Base-by-base conservation (phyloP, 2,329 filamentous ascomycete genomes). In the Fonsecaea monophora region DNA sequence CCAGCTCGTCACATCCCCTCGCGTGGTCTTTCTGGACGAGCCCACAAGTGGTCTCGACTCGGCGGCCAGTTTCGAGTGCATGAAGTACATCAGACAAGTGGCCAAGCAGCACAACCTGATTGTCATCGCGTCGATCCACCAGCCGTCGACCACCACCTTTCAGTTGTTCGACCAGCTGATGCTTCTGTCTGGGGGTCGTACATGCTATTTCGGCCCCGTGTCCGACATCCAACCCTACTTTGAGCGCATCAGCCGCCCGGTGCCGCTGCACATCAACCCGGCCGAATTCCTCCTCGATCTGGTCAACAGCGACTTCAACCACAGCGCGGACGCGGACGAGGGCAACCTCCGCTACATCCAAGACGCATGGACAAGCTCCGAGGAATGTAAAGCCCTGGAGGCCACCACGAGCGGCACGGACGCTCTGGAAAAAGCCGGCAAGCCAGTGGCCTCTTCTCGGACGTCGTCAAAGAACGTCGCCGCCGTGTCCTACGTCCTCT, bases 21-120 rank as follows among this genome's bases (percentile, higher is more conserved):
- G 90, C 77, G 88, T 96, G 7, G 77, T 96, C 30, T 95, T 96
- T 74, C 80, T 96, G 37, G 91, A 95, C 74, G 92, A 95, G 77
- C 92, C 92, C 0, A 96, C 92, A 0, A 92, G 90, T 70, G 92
- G 92, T 8, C 82, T 96, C 9, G 92, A 96, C 76, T 94, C 91
- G 7, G 88, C 88, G 0, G 89, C 90, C 0, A 91, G 89, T 65
- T 89, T 83, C 70, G 91, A 96, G 77, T 90, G 96, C 25, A 87
- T 94, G 63, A 89, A 83, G 2, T 93, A 91, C 75, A 84, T 94
- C 57, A 87, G 85, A 74, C 81, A 83, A 9, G 83, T 93, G 35
- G 91, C 88, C 0, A 85, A 83, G 74, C 35, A 62, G 32, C 67
- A 59, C 58, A 66, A 90, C 86, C 82, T 95, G 67, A 87, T 95